Evolutionary conservation across 495 filamentous ascomycete species (phyloP).

Genomic region (Aspergillus biplanus): DNA sequence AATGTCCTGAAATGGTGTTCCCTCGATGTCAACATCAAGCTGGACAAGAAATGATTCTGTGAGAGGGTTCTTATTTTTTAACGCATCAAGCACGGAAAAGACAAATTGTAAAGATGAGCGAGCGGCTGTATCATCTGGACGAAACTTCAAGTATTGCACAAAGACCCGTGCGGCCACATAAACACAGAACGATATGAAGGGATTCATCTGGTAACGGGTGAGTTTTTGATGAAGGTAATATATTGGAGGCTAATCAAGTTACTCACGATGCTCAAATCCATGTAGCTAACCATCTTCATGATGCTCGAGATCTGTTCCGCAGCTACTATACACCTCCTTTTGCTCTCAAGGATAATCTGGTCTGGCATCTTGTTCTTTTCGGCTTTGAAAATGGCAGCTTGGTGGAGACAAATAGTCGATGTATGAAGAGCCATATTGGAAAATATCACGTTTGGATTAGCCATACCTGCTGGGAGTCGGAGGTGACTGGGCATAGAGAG

Average conservation of each 20-base stretch:
- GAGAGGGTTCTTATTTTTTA: slow-evolving; percentile 87
- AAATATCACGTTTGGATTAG: slow-evolving; percentile 87
- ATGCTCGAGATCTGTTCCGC: slow-evolving; percentile 95
- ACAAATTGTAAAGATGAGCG: slow-evolving; percentile 86
- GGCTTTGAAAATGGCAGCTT: slow-evolving; percentile 96
- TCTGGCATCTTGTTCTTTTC: slow-evolving; percentile 83
- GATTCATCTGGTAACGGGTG: slow-evolving; percentile 74
- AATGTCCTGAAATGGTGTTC: slow-evolving; percentile 44
- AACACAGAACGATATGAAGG: slow-evolving; percentile 93
- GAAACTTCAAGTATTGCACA: slow-evolving; percentile 89
- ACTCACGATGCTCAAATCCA: slow-evolving; percentile 83
- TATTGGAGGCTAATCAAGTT: background rate
- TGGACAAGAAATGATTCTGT: slow-evolving; percentile 96
- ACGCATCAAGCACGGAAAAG: slow-evolving; percentile 81
- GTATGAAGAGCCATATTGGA: slow-evolving; percentile 97
- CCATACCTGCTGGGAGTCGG: slow-evolving; percentile 75
- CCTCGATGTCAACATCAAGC: slow-evolving; percentile 88
- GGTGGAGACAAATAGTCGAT: slow-evolving; percentile 94
- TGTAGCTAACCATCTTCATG: slow-evolving; percentile 92
- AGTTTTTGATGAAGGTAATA: slow-evolving; percentile 22
- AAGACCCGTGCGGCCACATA: slow-evolving; percentile 95
- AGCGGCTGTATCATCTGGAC: slow-evolving; percentile 81
- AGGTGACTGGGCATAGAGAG: slow-evolving; percentile 83
- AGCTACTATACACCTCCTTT: slow-evolving; percentile 88
- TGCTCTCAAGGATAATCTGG: slow-evolving; percentile 82